Conservation (phyloP, 352 stramenopile species). For the Plasmopara muralis region DNA sequence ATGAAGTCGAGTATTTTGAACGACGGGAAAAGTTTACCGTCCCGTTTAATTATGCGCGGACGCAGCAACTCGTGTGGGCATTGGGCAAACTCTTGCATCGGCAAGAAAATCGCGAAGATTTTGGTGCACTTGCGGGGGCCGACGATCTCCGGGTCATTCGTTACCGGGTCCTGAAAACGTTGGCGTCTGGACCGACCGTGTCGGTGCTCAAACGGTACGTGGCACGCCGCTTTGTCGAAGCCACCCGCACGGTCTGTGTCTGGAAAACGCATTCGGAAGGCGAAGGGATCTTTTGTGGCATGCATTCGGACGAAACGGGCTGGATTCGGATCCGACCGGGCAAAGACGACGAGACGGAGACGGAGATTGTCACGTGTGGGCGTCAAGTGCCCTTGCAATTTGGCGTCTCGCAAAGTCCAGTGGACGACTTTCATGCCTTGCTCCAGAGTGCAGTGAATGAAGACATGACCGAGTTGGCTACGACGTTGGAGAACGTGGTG, state of each 20-base stretch:
- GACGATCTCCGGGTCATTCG: conserved; percentile 23
- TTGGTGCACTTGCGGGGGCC: conserved; percentile 10
- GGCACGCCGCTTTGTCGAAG: conserved; percentile 28
- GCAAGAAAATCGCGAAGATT: conserved; percentile 16
- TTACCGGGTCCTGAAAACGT: conserved; percentile 9
- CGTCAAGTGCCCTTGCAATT: conserved; percentile 12
- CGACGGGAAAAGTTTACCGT: conserved; percentile 12
- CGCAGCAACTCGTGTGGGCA: conserved; percentile 13
- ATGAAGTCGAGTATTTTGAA: conserved; percentile 18
- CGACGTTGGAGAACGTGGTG: conserved; percentile 1
- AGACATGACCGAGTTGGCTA: conserved; percentile 2
- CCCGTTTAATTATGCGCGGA: conserved; percentile 19
- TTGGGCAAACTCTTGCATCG: conserved; percentile 12
- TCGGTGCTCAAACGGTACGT: conserved; percentile 17
- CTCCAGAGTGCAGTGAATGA: conserved; percentile 8
- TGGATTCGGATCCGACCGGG: conserved; percentile 20
- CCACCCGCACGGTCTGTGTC: conserved; percentile 34
- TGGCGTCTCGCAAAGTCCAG: conserved; percentile 2
- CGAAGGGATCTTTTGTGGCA: conserved; percentile 22
- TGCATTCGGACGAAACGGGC: conserved; percentile 46
- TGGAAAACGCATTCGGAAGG: conserved; percentile 39
- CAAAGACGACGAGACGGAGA: too few species aligned
- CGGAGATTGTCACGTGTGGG: conserved; percentile 2
- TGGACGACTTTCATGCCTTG: conserved; percentile 6
- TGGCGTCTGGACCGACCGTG: conserved; percentile 3